Conservation (phyloP, 1,284 basidiomycete genomes). For the Cutaneotrichosporon arboriforme region DNA sequence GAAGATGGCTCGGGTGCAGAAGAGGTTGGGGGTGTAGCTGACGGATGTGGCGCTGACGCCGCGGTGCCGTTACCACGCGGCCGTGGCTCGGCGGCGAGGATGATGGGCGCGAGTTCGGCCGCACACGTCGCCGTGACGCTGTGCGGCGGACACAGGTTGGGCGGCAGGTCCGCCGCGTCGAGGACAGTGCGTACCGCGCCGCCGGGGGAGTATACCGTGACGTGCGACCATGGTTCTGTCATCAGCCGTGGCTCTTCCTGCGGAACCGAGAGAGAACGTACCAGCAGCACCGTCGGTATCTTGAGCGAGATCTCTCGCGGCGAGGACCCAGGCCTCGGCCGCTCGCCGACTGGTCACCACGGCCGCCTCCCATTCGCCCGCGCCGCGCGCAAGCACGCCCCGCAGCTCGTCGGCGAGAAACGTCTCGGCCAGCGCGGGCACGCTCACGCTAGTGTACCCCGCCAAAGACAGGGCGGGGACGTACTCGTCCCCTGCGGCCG, state of each 20-base stretch:
- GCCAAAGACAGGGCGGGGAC: neutral
- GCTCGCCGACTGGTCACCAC: conserved; percentile 31
- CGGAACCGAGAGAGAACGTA: neutral
- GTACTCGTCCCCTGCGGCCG: conserved; percentile 23
- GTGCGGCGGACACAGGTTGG: neutral
- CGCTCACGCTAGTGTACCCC: conserved; percentile 7
- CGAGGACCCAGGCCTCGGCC: conserved; percentile 32
- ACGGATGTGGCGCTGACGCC: no score
- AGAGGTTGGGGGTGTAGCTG: no score
- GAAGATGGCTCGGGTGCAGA: no score
- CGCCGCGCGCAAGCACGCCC: conserved; percentile 9
- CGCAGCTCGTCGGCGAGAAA: conserved; percentile 15
- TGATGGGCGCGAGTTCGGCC: conserved; percentile 16
- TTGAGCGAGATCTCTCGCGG: conserved; percentile 3
- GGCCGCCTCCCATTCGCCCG: conserved; percentile 26
- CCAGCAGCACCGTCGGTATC: neutral
- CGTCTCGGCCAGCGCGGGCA: conserved; percentile 26
- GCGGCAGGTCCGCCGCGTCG: neutral
- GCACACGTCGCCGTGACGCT: conserved; percentile 9
- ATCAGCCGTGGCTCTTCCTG: neutral
- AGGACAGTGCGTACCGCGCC: conserved; percentile 7
- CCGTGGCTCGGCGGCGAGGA: conserved; percentile 19
- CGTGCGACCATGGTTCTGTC: conserved; percentile 6
- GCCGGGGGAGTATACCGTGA: conserved; percentile 13
- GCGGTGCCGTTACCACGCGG: no score